Evolutionary conservation across 2,329 filamentous ascomycete genomes (phyloP).

Genomic region (Pezicula rhizophila): DNA sequence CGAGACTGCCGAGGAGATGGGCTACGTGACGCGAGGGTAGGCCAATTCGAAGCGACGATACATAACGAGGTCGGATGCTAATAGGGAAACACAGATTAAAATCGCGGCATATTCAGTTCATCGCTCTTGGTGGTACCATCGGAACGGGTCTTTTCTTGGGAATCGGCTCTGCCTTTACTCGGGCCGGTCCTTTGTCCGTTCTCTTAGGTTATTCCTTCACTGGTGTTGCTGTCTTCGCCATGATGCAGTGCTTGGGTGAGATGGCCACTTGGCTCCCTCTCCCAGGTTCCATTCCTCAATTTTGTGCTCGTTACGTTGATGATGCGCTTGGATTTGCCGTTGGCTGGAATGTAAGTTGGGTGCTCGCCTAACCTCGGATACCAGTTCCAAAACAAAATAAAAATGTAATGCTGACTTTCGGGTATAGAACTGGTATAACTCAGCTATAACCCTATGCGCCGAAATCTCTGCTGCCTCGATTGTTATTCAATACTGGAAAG

Average conservation of each 20-base stretch:
- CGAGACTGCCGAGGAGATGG: slow-evolving; percentile 42
- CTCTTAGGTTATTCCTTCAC: slow-evolving; percentile 47
- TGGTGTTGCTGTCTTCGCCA: slow-evolving; percentile 44
- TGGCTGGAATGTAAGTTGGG: slow-evolving; percentile 57
- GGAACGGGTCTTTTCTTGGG: slow-evolving; percentile 49
- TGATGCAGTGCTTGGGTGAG: slow-evolving; percentile 45
- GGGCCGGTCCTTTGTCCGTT: slow-evolving; percentile 46
- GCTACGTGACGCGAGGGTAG: slow-evolving; percentile 44
- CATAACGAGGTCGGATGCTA: not conserved
- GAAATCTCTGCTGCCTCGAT: slow-evolving; percentile 44
- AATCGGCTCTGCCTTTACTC: slow-evolving; percentile 45
- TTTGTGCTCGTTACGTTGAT: slow-evolving; percentile 36
- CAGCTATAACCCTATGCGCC: slow-evolving; percentile 32
- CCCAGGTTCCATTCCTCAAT: slow-evolving; percentile 45
- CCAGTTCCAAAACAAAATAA: not conserved
- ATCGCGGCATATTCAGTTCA: slow-evolving; percentile 51
- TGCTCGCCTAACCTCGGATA: slow-evolving; percentile 60
- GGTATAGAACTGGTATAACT: slow-evolving; percentile 24
- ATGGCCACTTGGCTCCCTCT: slow-evolving; percentile 46
- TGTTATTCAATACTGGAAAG: slow-evolving; percentile 43
- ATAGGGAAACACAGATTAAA: slow-evolving; percentile 16
- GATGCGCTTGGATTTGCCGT: slow-evolving; percentile 50
- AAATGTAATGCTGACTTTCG: not conserved
- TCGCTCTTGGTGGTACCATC: slow-evolving; percentile 53
- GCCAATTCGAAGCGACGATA: slow-evolving; percentile 8